These are phyloP conservation scores for Besnoitia besnoiti DNA, from an alignment of 169 alveolate species.

Conservation along the genomic window DNA sequence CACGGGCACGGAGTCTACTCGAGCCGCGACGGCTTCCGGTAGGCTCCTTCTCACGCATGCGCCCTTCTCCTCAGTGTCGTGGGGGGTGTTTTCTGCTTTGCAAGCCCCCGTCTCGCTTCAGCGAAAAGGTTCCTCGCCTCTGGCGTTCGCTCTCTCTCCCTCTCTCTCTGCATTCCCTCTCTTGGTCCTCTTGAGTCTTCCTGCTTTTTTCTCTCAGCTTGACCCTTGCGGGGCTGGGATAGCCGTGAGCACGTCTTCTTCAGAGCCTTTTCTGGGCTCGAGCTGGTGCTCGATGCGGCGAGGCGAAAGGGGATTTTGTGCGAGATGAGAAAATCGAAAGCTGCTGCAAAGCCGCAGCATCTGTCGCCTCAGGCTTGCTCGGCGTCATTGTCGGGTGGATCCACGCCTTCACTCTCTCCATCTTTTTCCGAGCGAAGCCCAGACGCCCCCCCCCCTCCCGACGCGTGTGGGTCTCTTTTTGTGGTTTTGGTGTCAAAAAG, in stretches of 20 bases:
- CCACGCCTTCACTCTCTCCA: background rate
- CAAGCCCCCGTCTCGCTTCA: background rate
- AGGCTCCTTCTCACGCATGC: background rate
- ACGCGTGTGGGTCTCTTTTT: background rate
- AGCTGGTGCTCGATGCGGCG: background rate
- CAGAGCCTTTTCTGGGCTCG: background rate
- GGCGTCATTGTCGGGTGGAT: background rate
- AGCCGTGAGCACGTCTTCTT: background rate
- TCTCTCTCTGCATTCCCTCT: background rate
- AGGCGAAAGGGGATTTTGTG: background rate
- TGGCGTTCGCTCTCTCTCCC: background rate
- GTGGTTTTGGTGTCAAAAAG: background rate
- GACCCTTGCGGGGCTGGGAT: background rate
- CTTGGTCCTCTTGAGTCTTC: background rate
- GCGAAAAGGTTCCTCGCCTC: background rate
- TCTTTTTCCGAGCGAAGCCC: background rate
- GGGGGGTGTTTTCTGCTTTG: background rate
- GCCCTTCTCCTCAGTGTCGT: background rate
- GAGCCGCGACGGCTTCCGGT: constrained; percentile 62
- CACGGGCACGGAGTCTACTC: constrained; percentile 70
- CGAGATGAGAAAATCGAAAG: too few species aligned
- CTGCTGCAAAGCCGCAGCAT: too few species aligned
- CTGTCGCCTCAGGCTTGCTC: background rate
- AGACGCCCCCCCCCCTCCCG: background rate
- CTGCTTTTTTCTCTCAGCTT: background rate